Evolutionary conservation across 2,329 filamentous ascomycete species (phyloP), one percentile per base, ranked within the genome.

Genomic region (Nemania bipapillata): DNA sequence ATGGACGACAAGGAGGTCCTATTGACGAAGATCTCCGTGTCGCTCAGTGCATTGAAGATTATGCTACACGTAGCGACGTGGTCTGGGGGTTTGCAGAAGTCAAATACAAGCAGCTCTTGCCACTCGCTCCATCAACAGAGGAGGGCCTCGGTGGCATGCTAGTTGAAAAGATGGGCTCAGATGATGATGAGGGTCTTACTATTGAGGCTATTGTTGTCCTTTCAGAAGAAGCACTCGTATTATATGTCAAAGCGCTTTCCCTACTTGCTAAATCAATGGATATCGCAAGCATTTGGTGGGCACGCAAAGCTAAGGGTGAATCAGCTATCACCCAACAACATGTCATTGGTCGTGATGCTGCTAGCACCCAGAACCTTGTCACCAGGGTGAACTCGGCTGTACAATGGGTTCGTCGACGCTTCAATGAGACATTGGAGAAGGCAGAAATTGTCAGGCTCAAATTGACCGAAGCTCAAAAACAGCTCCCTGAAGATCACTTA

Each of bases 51-150:
- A 94, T 98, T 65, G 95, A 99, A 79, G 94, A 98, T 74, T 91
- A 93, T 72, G 96, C 96, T 1, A 96, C 94, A 35, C 87, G 94
- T 45, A 97, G 94, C 77, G 94, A 99, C 79, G 96, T 97, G 53
- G 94, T 99, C 2, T 99, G 94, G 79, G 94, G 95, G 2, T 98
- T 99, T 80, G 96, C 96, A 5, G 95, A 99, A 81, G 95, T 99
- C 77, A 99, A 99, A 81, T 97, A 96, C 81, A 96, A 96, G 80
- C 96, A 99, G 80, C 86, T 99, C n/a, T 89, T 97, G 57, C 96
- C 96, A 2, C 83, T 96, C 52, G 90, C 93, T 1, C 96, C 95
- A 1, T 95, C 92, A 0, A 87, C 87, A 72, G 89, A 92, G 56
- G 89, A 91, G 73, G 89, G 89, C 5, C 85, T 93, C 3, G 90